phyloP scores from a whole-genome alignment of 345 rosid genomes.

The Euphorbia lathyris region DNA sequence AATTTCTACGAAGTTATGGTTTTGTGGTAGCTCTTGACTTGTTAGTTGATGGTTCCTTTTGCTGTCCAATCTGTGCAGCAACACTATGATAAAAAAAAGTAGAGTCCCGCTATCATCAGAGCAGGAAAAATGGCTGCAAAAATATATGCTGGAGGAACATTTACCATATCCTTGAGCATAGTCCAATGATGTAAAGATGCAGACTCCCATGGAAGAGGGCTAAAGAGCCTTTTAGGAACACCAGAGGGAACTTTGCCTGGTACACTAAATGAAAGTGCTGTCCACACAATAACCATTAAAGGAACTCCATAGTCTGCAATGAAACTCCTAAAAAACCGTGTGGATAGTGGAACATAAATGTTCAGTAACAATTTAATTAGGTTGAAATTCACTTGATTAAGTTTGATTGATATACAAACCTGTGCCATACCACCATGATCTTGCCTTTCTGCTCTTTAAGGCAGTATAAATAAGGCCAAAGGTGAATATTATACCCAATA shows the following conservation, averaged over 20 bases:
- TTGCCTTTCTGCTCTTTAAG: constrained; percentile 66
- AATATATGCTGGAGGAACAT: constrained; percentile 55
- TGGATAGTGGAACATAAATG: not conserved
- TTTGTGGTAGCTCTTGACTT: no score
- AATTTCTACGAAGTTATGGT: no score
- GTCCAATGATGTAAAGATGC: constrained; percentile 64
- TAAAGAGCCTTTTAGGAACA: constrained; percentile 73
- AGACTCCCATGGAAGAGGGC: constrained; percentile 69
- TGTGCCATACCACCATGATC: constrained; percentile 71
- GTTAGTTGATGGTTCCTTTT: no score
- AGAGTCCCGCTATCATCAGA: constrained; percentile 73
- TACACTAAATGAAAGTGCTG: constrained; percentile 49
- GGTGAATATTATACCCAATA: constrained; percentile 67
- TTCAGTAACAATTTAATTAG: not conserved
- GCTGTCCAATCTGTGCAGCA: constrained; percentile 82
- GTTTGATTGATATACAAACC: constrained; percentile 39
- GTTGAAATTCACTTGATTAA: not conserved
- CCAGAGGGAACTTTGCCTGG: constrained; percentile 59
- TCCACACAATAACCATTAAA: constrained; percentile 78
- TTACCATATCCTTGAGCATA: constrained; percentile 77
- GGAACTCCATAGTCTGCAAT: constrained; percentile 89
- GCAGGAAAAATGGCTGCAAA: constrained; percentile 75
- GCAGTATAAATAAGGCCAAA: constrained; percentile 65
- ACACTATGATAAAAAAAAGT: constrained; percentile 86
- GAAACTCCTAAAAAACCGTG: constrained; percentile 60